phyloP scores from a whole-genome alignment of 2,329 filamentous ascomycete genomes.

The Blastomyces emzantsi region DNA sequence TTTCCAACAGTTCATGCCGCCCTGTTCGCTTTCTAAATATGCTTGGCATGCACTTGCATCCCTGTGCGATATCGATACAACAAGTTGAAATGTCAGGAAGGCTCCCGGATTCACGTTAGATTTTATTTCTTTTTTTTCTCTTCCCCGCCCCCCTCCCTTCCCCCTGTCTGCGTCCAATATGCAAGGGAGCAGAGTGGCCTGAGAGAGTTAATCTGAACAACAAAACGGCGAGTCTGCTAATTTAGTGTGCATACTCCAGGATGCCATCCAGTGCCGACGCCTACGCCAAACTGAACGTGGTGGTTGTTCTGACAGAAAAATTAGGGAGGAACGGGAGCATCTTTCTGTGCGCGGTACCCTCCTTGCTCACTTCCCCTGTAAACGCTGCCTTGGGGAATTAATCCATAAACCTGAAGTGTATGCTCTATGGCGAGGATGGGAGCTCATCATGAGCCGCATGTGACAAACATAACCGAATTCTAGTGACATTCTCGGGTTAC shows the following conservation, averaged over 20 bases:
- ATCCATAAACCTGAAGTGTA: background rate
- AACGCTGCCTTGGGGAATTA: background rate
- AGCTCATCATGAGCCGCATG: background rate
- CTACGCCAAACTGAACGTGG: background rate
- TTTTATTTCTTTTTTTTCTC: conserved; percentile 7
- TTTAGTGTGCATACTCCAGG: background rate
- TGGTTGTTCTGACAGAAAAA: background rate
- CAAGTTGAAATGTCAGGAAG: background rate
- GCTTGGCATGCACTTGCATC: conserved; percentile 7
- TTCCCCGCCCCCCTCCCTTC: background rate
- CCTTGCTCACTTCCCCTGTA: background rate
- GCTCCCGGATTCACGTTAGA: background rate
- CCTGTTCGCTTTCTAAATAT: background rate
- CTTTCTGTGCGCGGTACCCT: background rate
- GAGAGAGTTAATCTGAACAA: conserved; percentile 4
- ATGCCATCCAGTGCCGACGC: background rate
- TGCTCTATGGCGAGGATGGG: background rate
- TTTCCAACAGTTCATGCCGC: conserved; percentile 5
- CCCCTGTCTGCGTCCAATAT: conserved; percentile 1
- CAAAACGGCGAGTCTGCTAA: background rate
- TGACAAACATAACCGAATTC: background rate
- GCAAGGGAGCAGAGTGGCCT: background rate
- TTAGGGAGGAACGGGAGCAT: too few relatives aligned
- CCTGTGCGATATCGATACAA: conserved; percentile 9
- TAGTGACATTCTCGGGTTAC: background rate